These are phyloP conservation scores for Fusarium sublunatum DNA, from an alignment of 2,329 filamentous ascomycete genomes.

Conservation along the genomic window DNA sequence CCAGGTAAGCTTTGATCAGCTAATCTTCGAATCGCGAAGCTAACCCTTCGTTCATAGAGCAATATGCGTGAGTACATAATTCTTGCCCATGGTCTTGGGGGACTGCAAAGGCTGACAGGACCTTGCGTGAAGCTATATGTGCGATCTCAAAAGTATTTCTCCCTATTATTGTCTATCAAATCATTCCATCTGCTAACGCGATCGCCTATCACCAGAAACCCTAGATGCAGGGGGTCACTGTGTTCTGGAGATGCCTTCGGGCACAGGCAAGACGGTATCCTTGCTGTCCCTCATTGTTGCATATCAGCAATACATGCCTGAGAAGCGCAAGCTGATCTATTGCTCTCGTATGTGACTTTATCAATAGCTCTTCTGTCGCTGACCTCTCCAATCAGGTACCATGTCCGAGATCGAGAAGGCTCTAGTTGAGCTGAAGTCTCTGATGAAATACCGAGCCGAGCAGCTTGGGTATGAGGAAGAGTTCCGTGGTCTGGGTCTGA, in stretches of 20 bases:
- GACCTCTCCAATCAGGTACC: slow-evolving; percentile 65
- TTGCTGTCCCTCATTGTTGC: slow-evolving; percentile 94
- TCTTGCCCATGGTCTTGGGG: not conserved
- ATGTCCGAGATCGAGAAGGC: slow-evolving; percentile 99
- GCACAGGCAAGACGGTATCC: slow-evolving; percentile 97
- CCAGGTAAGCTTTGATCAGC: slow-evolving; percentile 56
- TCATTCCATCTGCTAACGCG: slow-evolving; percentile 8
- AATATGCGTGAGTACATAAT: slow-evolving; percentile 62
- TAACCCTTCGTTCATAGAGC: slow-evolving; percentile 52
- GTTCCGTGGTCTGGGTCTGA: slow-evolving; percentile 90
- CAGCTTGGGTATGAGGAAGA: slow-evolving; percentile 93
- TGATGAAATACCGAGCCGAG: slow-evolving; percentile 95
- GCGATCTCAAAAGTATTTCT: slow-evolving; percentile 64
- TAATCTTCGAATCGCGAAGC: not conserved
- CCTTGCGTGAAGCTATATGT: slow-evolving; percentile 61
- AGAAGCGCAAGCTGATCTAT: slow-evolving; percentile 96
- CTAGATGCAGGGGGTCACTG: slow-evolving; percentile 95
- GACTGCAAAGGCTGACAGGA: slow-evolving; percentile 8
- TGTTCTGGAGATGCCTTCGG: slow-evolving; percentile 98
- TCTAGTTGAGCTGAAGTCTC: slow-evolving; percentile 84
- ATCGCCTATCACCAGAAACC: slow-evolving; percentile 63
- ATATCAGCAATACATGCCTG: slow-evolving; percentile 93
- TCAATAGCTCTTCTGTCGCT: slow-evolving; percentile 15
- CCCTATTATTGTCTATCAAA: not conserved
- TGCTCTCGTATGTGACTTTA: slow-evolving; percentile 76